Percentiles rank a stretch among this genome's conserved stretches.
phyloP scores from a whole-genome alignment of 164 flowering plant genomes.

The Sedum album region DNA sequence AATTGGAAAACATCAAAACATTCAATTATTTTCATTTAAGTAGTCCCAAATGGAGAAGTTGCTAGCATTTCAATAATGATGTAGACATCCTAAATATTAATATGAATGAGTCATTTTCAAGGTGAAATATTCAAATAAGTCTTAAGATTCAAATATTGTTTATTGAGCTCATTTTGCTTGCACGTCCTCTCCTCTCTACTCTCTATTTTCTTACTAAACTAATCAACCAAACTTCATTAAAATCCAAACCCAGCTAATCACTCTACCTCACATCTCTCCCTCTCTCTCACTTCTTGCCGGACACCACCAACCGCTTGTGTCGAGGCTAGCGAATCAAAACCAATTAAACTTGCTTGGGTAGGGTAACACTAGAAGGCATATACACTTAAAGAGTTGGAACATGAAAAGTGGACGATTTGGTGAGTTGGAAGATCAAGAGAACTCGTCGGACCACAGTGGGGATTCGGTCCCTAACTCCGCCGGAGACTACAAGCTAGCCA shows the following conservation, averaged over 20 bases:
- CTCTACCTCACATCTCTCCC: not conserved
- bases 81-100: not conserved
- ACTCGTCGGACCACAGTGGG: not conserved
- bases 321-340: not conserved
- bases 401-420: not conserved
- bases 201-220: not conserved
- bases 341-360: not conserved
- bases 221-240: constrained; percentile 1
- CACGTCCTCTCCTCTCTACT: not conserved
- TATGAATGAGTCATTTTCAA: no score
- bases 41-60: no score
- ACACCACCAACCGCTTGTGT: not conserved
- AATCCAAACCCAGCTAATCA: constrained; percentile 5
- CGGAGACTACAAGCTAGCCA: not conserved
- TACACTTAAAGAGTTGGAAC: not conserved
- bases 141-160: not conserved
- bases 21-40: no score
- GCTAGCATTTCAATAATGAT: not conserved
- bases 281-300: not conserved
- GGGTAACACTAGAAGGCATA: not conserved
- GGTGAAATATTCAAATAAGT: no score
- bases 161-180: not conserved
- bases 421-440: not conserved
- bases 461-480: not conserved
- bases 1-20: no score